A percentile compares a stretch with the other conserved stretches of the same genome.
Conservation (phyloP, 257 asterid genomes). For the Petunia secreta region DNA sequence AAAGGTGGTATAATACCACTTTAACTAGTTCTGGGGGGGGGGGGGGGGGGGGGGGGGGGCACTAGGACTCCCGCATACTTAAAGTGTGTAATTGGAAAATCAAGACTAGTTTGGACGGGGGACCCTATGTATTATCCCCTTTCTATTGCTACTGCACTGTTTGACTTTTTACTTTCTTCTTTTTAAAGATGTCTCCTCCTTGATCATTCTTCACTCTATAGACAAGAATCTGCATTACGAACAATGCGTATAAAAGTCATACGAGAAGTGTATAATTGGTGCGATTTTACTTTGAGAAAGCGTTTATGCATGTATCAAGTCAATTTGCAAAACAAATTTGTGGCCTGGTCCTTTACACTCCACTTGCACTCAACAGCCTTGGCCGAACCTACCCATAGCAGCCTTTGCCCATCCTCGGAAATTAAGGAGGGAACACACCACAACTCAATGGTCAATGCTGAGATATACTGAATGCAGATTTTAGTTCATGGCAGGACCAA, state of each 20-base stretch:
- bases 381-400: background rate
- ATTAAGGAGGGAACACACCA: background rate
- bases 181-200: slow-evolving; percentile 4
- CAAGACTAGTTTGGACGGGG: no score
- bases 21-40: no score
- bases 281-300: slow-evolving; percentile 10
- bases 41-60: no score
- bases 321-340: background rate
- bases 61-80: no score
- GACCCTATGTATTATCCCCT: no score
- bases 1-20: no score
- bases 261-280: background rate
- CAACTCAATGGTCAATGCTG: slow-evolving; percentile 2
- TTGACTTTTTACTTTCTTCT: background rate
- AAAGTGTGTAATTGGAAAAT: no score
- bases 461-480: background rate
- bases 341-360: background rate
- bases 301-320: background rate
- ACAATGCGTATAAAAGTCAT: background rate
- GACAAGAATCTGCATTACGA: background rate
- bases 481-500: background rate
- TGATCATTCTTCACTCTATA: background rate
- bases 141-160: background rate
- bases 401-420: slow-evolving; percentile 1
- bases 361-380: background rate